Evolutionary conservation across 225 moss, liverwort and hornwort species (phyloP).

Genomic region (Lunularia cruciata): DNA sequence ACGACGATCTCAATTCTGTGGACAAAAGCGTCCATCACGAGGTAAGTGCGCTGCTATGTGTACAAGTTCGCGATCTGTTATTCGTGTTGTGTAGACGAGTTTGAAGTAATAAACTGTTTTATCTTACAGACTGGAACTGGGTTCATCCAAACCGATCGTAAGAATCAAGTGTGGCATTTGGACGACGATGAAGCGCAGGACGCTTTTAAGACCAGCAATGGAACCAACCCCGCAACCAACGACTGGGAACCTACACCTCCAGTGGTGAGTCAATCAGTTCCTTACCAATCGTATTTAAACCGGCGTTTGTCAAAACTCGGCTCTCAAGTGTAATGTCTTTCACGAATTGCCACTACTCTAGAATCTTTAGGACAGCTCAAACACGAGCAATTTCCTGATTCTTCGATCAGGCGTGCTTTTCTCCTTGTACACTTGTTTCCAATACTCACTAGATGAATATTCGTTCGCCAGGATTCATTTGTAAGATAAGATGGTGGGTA

Average conservation of each 20-base stretch:
- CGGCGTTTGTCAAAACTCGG: too few relatives aligned
- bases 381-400: not conserved
- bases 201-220: constrained; percentile 17
- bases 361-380: not conserved
- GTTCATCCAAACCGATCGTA: constrained; percentile 18
- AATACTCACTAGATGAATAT: too few relatives aligned
- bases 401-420: not conserved
- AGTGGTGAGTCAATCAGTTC: constrained; percentile 14
- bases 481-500: too few relatives aligned
- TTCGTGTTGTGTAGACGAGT: not conserved
- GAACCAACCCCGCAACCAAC: constrained; percentile 41
- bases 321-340: not conserved
- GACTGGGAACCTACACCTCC: constrained; percentile 39
- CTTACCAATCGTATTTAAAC: not conserved
- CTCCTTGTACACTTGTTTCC: too few relatives aligned
- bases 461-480: too few relatives aligned
- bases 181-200: constrained; percentile 14
- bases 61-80: not conserved
- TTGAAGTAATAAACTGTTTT: not conserved
- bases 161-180: constrained; percentile 12
- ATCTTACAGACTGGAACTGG: constrained; percentile 40
- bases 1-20: constrained; percentile 44
- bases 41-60: constrained; percentile 15
- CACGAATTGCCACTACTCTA: not conserved
- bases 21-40: constrained; percentile 39